phyloP scores from a whole-genome alignment of 2,329 filamentous ascomycete species.

The Domatiomyces globalis region DNA sequence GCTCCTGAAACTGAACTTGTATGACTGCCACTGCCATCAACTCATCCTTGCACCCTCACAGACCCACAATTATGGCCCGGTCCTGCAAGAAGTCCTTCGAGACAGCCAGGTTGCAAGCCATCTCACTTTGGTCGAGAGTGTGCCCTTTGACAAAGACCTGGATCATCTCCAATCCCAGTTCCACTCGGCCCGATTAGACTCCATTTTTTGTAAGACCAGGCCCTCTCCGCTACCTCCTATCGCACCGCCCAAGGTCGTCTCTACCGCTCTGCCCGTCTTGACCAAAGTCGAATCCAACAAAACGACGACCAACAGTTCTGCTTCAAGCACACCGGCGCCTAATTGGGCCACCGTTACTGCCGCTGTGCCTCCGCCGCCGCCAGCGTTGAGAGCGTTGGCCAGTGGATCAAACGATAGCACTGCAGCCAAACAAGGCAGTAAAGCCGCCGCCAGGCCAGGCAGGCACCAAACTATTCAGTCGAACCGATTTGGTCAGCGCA shows the following conservation, averaged over 20 bases:
- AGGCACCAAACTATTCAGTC: slow-evolving; percentile 33
- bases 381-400: slow-evolving; percentile 7
- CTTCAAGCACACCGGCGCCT: slow-evolving; percentile 19
- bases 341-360: slow-evolving; percentile 26
- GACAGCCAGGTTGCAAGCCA: slow-evolving; percentile 33
- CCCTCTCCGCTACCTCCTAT: slow-evolving; percentile 14
- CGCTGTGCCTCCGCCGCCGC: slow-evolving; percentile 8
- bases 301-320: slow-evolving; percentile 25
- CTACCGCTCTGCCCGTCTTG: slow-evolving; percentile 23
- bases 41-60: slow-evolving; percentile 47
- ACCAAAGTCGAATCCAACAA: slow-evolving; percentile 26
- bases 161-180: slow-evolving; percentile 34
- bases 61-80: slow-evolving; percentile 40
- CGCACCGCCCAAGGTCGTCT: slow-evolving; percentile 12
- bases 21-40: slow-evolving; percentile 47
- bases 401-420: slow-evolving; percentile 22
- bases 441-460: not conserved
- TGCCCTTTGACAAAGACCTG: slow-evolving; percentile 42
- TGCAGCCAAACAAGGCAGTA: slow-evolving; percentile 18
- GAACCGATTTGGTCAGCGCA: slow-evolving; percentile 46
- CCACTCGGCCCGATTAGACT: slow-evolving; percentile 35
- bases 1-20: slow-evolving; percentile 39
- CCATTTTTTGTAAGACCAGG: slow-evolving; percentile 36
- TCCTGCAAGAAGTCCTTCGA: slow-evolving; percentile 36
- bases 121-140: slow-evolving; percentile 43